Base-by-base conservation (phyloP, 2,329 filamentous ascomycete genomes). In the Chlorencoelia australis region DNA sequence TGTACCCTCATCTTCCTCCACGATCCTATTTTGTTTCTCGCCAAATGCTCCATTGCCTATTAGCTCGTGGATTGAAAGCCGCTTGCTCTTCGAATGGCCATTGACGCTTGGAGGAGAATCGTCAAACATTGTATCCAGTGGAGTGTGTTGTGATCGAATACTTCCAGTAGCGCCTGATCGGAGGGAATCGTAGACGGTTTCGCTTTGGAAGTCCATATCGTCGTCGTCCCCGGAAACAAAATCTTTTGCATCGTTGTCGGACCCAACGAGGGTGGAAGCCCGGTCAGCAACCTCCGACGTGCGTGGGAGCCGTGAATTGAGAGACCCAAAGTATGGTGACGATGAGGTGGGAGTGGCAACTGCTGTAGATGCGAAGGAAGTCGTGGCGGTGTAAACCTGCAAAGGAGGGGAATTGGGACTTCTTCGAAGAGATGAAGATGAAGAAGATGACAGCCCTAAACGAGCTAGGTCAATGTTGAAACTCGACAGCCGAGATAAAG, bases 41-140 rank as follows among this genome's bases (percentile, higher is more conserved):
- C 68, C 74, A 7, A 69, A 62, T 10, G 62, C 63, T 6, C 68
- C 71, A 13, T 44, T 53, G 5, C 35, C 41, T 19, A 52, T 33
- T 16, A 56, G 44, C 28, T 58, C 55, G 25, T 56, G 53, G 37
- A 54, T 49, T 9, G 51, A 55, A 16, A 55, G 45, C 24, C 50
- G 43, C 32, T 53, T 52, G 22, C 30, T 45, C 30, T 52, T 57
- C 17, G 43, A 25, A 42, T 44, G 69, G 36, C 67, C 64, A 13
- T 68, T 67, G 1, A 71, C 69, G 52, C 69, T 72, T 6, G 75
- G 72, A 22, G 79, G 80, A 10, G 81, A 84, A 49, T 88, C 82
- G 59, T 88, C 82, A 57, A 87, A 88, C 66, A 87, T 82, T 16
- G 76, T 83, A 52, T 87, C 82, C 33, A 87, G 64, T 11, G 82